Percentiles rank a stretch among this genome's conserved stretches.
phyloP scores from a whole-genome alignment of 495 filamentous ascomycete species.

The Aspergillus incahuasiensis region DNA sequence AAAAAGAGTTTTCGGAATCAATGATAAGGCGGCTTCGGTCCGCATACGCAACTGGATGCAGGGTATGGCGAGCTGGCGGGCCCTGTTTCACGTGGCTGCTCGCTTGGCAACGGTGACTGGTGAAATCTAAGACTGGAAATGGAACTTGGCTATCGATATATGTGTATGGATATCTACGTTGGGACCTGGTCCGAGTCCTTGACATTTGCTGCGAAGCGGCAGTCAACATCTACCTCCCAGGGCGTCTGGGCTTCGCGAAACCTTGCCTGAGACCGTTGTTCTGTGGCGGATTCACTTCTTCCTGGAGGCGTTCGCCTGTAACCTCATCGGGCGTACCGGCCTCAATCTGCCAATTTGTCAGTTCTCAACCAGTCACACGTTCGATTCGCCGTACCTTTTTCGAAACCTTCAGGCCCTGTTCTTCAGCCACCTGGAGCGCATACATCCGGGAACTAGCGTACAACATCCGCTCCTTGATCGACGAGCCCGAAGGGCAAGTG shows the following conservation, averaged over 20 bases:
- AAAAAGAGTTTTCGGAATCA: conserved; percentile 73
- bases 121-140: conserved; percentile 5
- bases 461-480: conserved; percentile 92
- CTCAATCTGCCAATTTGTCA: conserved; percentile 48
- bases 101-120: neutral
- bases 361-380: conserved; percentile 6
- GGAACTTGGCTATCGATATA: conserved; percentile 13
- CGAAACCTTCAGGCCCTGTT: conserved; percentile 65
- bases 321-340: conserved; percentile 73
- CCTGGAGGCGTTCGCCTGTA: conserved; percentile 61
- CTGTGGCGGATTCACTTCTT: conserved; percentile 70
- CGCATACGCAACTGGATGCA: conserved; percentile 2
- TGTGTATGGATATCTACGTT: neutral
- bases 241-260: conserved; percentile 87
- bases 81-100: neutral
- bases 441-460: conserved; percentile 79
- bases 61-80: neutral
- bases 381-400: conserved; percentile 57
- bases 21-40: conserved; percentile 29
- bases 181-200: neutral
- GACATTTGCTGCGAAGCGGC: neutral
- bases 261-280: conserved; percentile 57
- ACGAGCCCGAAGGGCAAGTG: conserved; percentile 74
- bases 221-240: conserved; percentile 49
- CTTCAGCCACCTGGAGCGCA: conserved; percentile 62